Conservation (phyloP, 495 filamentous ascomycete species). For the Tuber indicum region DNA sequence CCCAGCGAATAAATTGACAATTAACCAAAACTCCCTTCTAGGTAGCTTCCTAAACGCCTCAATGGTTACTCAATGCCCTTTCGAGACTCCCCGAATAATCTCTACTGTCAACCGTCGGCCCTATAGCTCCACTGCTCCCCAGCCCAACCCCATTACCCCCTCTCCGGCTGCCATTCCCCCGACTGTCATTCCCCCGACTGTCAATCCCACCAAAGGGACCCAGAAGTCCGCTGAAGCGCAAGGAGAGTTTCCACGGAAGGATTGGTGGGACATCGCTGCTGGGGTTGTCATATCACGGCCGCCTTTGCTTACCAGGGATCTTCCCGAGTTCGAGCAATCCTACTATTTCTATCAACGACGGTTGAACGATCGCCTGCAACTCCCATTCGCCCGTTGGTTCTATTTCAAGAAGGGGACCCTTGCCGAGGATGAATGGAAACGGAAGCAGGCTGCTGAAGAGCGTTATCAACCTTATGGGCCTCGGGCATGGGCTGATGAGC, state of each 20-base stretch:
- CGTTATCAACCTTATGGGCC: slow-evolving; percentile 76
- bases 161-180: not conserved
- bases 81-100: not conserved
- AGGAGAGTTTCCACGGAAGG: not conserved
- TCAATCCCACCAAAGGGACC: not conserved
- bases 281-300: slow-evolving; percentile 81
- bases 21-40: not conserved
- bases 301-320: slow-evolving; percentile 74
- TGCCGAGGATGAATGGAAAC: slow-evolving; percentile 79
- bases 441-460: slow-evolving; percentile 56
- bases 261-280: slow-evolving; percentile 53
- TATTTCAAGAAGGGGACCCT: slow-evolving; percentile 93
- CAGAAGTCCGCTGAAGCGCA: not conserved
- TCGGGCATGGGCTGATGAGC: slow-evolving; percentile 83
- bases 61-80: not conserved
- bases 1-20: not conserved
- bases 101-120: not conserved
- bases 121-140: not conserved
- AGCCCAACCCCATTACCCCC: not conserved
- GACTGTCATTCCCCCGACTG: too few species aligned
- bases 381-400: slow-evolving; percentile 86
- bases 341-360: slow-evolving; percentile 96
- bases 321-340: slow-evolving; percentile 80
- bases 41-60: not conserved
- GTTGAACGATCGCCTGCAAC: slow-evolving; percentile 82